Conservation (phyloP, 1,284 basidiomycete genomes). For the Earliella scabrosa region DNA sequence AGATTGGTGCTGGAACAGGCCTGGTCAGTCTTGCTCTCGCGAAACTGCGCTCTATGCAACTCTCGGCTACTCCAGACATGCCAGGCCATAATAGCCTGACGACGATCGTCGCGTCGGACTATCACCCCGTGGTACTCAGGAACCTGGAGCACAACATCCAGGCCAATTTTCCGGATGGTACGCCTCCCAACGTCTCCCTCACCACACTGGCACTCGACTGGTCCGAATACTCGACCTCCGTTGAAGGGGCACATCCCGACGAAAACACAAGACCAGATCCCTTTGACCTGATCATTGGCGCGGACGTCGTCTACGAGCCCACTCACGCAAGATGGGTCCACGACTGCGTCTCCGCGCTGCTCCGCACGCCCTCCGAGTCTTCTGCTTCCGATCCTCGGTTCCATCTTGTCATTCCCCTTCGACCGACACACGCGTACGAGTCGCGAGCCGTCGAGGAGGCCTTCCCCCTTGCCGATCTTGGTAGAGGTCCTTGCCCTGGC, state of each 20-base stretch:
- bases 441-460: slow-evolving; percentile 58
- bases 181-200: slow-evolving; percentile 29
- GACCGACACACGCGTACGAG: slow-evolving; percentile 66
- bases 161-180: slow-evolving; percentile 53
- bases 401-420: slow-evolving; percentile 77
- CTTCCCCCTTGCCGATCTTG: slow-evolving; percentile 47
- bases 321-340: slow-evolving; percentile 72
- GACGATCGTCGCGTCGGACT: slow-evolving; percentile 78
- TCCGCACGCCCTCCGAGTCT: slow-evolving; percentile 45
- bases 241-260: slow-evolving; percentile 31
- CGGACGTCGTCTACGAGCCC: slow-evolving; percentile 79
- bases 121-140: slow-evolving; percentile 72
- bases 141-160: slow-evolving; percentile 76
- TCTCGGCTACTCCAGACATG: background rate
- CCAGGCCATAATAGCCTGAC: slow-evolving; percentile 20
- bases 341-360: slow-evolving; percentile 54
- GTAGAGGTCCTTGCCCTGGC: background rate
- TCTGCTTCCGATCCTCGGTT: slow-evolving; percentile 44
- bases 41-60: slow-evolving; percentile 46
- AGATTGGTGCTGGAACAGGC: slow-evolving; percentile 89
- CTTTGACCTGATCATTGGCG: slow-evolving; percentile 75
- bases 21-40: slow-evolving; percentile 75
- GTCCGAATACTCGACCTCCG: slow-evolving; percentile 50
- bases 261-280: slow-evolving; percentile 25
- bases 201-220: slow-evolving; percentile 63